Evolutionary conservation across 768 basidiomycete species (phyloP).

Genomic region (Tylopilus vinaceipallidus): DNA sequence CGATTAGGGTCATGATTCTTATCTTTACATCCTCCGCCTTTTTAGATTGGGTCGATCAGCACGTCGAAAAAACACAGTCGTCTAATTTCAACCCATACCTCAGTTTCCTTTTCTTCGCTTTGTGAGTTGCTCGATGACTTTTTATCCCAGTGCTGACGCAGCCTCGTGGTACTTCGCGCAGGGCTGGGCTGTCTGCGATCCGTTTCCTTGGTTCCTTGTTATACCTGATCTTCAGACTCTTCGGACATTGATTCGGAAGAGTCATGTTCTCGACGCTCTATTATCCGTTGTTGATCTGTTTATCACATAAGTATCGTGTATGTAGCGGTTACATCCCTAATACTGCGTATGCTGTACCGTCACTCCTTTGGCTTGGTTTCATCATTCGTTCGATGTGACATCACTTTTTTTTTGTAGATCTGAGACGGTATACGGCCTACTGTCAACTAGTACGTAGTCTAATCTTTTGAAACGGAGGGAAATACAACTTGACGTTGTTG

Average conservation of each 20-base stretch:
- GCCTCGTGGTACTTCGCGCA: constrained; percentile 23
- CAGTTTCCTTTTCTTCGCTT: constrained; percentile 71
- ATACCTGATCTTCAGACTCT: constrained; percentile 75
- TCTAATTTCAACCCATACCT: constrained; percentile 87
- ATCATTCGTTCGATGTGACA: neutral
- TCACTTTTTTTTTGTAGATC: constrained; percentile 1
- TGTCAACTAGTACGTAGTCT: neutral
- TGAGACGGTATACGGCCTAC: neutral
- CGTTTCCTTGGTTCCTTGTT: constrained; percentile 78
- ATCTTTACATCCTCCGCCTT: constrained; percentile 78
- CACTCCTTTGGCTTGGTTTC: neutral
- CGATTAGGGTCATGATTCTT: constrained; percentile 60
- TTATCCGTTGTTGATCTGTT: constrained; percentile 5
- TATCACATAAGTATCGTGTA: constrained; percentile 5
- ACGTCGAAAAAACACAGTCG: constrained; percentile 48
- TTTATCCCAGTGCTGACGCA: constrained; percentile 1
- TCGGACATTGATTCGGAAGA: constrained; percentile 47
- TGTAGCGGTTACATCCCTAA: constrained; percentile 3
- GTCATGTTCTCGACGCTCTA: neutral
- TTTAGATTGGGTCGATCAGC: constrained; percentile 62
- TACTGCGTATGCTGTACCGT: constrained; percentile 15
- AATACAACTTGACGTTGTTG: constrained; percentile 11
- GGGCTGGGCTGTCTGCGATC: constrained; percentile 76
- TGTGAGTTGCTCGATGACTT: constrained; percentile 35
- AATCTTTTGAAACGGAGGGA: neutral